phyloP scores from a whole-genome alignment of 2,329 filamentous ascomycete genomes.

The Erysiphe pulchra region DNA sequence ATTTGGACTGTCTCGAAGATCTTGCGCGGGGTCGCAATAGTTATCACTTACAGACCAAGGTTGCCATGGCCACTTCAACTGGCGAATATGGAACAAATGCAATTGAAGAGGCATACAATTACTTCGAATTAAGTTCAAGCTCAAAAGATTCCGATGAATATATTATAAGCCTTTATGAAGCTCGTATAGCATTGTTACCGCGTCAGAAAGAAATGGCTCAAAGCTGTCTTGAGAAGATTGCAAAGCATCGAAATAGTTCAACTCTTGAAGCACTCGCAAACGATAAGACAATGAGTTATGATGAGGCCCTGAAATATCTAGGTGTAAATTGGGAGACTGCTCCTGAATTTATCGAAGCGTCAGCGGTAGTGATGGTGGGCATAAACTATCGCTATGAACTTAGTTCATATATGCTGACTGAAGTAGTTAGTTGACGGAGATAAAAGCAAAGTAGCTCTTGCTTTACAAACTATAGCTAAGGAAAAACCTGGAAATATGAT shows the following conservation, averaged over 20 bases:
- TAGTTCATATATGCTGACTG: background rate
- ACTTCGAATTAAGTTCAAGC: slow-evolving; percentile 26
- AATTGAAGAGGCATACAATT: slow-evolving; percentile 28
- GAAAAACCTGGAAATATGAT: slow-evolving; percentile 7
- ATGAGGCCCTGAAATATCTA: slow-evolving; percentile 37
- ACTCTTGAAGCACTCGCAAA: slow-evolving; percentile 30
- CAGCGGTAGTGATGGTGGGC: slow-evolving; percentile 12
- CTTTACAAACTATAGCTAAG: slow-evolving; percentile 11
- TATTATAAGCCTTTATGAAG: slow-evolving; percentile 34
- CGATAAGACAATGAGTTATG: slow-evolving; percentile 28
- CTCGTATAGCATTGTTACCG: slow-evolving; percentile 27
- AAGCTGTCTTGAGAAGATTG: slow-evolving; percentile 31
- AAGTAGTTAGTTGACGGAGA: slow-evolving; percentile 10
- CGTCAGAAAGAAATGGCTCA: slow-evolving; percentile 28
- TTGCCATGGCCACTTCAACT: slow-evolving; percentile 29
- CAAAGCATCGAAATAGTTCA: slow-evolving; percentile 27
- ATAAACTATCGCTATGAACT: background rate
- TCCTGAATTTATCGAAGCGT: slow-evolving; percentile 12
- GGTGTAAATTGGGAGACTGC: slow-evolving; percentile 15
- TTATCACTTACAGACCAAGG: slow-evolving; percentile 28
- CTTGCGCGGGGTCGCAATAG: slow-evolving; percentile 25
- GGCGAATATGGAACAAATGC: slow-evolving; percentile 31
- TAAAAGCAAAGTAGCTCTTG: slow-evolving; percentile 10
- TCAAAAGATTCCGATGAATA: slow-evolving; percentile 25
- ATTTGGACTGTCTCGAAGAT: slow-evolving; percentile 37